A percentile compares a stretch with the other conserved stretches of the same genome.
phyloP scores from a whole-genome alignment of 106 monocot species.

The Apostasia ramifera region DNA sequence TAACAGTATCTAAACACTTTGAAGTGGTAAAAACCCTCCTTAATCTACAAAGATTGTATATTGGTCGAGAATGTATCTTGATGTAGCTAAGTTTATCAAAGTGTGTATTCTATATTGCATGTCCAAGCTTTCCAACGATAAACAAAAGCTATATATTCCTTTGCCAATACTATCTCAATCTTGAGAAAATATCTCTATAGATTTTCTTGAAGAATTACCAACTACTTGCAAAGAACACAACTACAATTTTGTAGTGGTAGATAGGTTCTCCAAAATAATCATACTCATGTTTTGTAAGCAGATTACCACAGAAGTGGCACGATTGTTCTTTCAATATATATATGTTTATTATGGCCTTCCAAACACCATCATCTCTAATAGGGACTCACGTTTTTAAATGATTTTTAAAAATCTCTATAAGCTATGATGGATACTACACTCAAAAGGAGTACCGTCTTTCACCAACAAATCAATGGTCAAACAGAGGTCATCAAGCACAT shows the following conservation, averaged over 20 bases:
- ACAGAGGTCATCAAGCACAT: conserved; percentile 6
- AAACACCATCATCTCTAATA: neutral
- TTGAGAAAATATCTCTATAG: conserved; percentile 14
- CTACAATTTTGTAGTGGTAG: conserved; percentile 3
- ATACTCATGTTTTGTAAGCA: conserved; percentile 1
- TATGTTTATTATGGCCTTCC: neutral
- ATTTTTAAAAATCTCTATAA: too few relatives aligned
- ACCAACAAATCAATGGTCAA: conserved; percentile 5
- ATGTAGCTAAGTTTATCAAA: neutral
- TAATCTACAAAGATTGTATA: neutral
- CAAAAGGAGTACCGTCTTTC: neutral
- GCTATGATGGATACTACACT: too few relatives aligned
- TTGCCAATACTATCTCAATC: neutral
- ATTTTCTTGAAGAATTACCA: conserved; percentile 5
- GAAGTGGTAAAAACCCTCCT: neutral
- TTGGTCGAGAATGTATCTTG: conserved; percentile 1
- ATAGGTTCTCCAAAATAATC: conserved; percentile 5
- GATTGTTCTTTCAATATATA: neutral
- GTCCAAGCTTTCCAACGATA: conserved; percentile 6
- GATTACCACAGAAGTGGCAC: neutral
- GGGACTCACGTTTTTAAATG: too few relatives aligned
- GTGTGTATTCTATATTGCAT: neutral
- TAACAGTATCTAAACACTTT: too few relatives aligned
- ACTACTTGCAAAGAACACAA: neutral
- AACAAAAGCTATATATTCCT: neutral